phyloP scores from a whole-genome alignment of 1,139 yeast species.

The Suhomyces bolitotheri region DNA sequence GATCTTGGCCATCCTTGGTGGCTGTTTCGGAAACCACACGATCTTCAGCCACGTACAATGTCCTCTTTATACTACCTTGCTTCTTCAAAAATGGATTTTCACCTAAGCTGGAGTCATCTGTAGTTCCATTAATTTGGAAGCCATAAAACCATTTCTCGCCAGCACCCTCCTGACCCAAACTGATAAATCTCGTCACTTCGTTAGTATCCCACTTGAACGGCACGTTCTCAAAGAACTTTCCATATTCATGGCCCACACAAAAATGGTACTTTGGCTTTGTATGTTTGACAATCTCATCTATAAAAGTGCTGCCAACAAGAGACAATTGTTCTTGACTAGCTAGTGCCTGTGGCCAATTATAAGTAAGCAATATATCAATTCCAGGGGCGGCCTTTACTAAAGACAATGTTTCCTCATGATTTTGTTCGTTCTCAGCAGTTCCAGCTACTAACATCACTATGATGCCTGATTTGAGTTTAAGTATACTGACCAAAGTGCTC shows the following conservation, averaged over 20 bases:
- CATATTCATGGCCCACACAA: constrained; percentile 50
- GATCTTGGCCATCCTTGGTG: not conserved
- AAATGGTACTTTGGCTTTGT: constrained; percentile 67
- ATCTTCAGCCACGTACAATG: constrained; percentile 1
- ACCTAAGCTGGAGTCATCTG: constrained; percentile 16
- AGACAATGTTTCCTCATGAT: constrained; percentile 13
- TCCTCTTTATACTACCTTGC: constrained; percentile 1
- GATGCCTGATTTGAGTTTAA: constrained; percentile 46
- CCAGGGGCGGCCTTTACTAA: constrained; percentile 16
- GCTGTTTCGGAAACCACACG: not conserved
- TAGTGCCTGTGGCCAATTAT: constrained; percentile 60
- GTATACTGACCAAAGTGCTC: constrained; percentile 30
- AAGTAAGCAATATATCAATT: constrained; percentile 58
- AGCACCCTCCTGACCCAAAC: constrained; percentile 59
- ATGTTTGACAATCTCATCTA: constrained; percentile 49
- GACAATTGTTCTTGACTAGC: constrained; percentile 42
- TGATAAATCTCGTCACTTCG: constrained; percentile 57
- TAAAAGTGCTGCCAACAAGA: constrained; percentile 34
- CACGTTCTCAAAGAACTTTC: constrained; percentile 53
- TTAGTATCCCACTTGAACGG: constrained; percentile 60
- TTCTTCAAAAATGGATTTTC: constrained; percentile 41
- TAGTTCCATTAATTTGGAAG: constrained; percentile 40
- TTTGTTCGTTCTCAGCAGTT: constrained; percentile 21
- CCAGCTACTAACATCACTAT: constrained; percentile 49
- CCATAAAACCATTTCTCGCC: constrained; percentile 75